Conservation (phyloP, 148 eudicot species). For the Nepenthes mirabilis region DNA sequence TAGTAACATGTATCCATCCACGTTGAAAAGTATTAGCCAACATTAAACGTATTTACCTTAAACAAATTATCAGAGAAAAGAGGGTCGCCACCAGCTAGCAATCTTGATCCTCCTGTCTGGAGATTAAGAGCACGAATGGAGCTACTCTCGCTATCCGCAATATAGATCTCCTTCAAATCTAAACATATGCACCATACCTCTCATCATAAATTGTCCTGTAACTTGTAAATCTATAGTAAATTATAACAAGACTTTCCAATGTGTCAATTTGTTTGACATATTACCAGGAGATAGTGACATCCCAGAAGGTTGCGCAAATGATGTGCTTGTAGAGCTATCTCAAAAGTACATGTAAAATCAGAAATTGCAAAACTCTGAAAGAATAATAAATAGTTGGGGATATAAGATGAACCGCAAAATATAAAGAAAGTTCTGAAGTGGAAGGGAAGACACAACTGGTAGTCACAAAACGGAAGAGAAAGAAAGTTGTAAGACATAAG, state of each 20-base stretch:
- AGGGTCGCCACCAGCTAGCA: conserved; percentile 88
- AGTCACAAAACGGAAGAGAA: too few species aligned
- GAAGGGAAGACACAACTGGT: too few species aligned
- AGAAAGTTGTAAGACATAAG: too few species aligned
- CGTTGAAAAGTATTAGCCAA: neutral
- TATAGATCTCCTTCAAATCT: conserved; percentile 71
- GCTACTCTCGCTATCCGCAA: conserved; percentile 99
- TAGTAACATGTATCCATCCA: too few species aligned
- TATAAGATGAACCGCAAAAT: too few species aligned
- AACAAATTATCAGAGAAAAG: conserved; percentile 80
- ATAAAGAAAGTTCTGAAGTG: too few species aligned
- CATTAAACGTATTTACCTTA: conserved; percentile 28
- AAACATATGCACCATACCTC: neutral
- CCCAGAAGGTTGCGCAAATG: conserved; percentile 99
- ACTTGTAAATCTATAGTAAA: neutral
- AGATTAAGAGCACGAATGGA: conserved; percentile 86
- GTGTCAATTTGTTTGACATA: neutral
- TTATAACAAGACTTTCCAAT: neutral
- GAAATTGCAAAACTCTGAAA: conserved; percentile 4
- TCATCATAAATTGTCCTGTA: neutral
- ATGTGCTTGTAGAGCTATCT: conserved; percentile 62
- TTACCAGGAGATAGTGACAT: conserved; percentile 83
- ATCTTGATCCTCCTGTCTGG: conserved; percentile 82
- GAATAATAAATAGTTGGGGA: neutral
- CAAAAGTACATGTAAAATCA: conserved; percentile 8